Evolutionary conservation across 2,329 filamentous ascomycete species (phyloP), one percentile per base, ranked within the genome.

Genomic region (Thyridium curvatum): DNA sequence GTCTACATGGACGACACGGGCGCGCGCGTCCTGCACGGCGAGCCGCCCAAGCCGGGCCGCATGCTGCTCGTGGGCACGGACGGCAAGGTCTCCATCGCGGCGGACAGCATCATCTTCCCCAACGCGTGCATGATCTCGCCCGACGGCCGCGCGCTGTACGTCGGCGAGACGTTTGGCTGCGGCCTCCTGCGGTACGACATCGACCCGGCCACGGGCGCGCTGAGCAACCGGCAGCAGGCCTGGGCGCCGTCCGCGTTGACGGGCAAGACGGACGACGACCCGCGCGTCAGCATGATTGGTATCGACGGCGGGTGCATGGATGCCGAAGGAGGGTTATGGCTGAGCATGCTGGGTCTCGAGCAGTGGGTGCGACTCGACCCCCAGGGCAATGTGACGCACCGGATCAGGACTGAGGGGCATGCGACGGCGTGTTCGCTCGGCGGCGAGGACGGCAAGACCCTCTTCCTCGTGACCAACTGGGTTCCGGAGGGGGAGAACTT

Each of bases 291-390:
- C 7, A 28, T 37, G 18, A 37, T 37, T 26, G 35, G 35, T 14
- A 37, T 37, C 16, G 35, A 37, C 26, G 35, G 35, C 26, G 35
- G 35, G 8, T 37, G 35, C 18, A 30, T 37, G 35, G 35, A 37
- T 30, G 35, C 35, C 17, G 35, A 37, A 15, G 35, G 35, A 6
- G 35, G 35, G 13, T 29, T 37, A 5, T 37, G 35, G 35, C 18
- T 37, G 18, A 37, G 35, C 26, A 26, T 37, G 18, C 26, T 37
- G 13, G 35, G 18, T 6, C n/a, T 26, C 7, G 35, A 37, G 17
- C 12, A 37, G 17, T 37, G 18, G 12, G 21, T 30, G 14, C 35
- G 35, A 7, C 18, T 37, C 8, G 35, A 37, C 15, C 17, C 18
- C 5, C 14, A 30, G 17, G 35, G 35, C 10, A 37, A 15, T 30